Conservation (phyloP, 306 rosid species). For the Quercus mongolica region DNA sequence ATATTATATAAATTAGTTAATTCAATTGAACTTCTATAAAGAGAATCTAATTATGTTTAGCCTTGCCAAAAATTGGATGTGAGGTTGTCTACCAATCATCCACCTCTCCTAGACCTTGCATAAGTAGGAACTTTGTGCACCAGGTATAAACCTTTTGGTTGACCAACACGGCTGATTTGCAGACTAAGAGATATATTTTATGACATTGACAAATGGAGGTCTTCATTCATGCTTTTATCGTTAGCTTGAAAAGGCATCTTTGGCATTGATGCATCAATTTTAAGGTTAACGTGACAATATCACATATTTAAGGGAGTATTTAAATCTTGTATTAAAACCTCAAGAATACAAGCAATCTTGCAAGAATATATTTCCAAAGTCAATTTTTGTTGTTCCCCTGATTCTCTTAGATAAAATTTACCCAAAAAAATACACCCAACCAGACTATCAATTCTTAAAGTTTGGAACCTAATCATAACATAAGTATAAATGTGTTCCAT, state of each 20-base stretch:
- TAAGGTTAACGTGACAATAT: neutral
- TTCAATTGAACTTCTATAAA: no score
- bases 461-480: neutral
- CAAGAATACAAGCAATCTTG: neutral
- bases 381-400: neutral
- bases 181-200: neutral
- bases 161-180: neutral
- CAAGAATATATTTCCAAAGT: neutral
- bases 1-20: no score
- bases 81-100: no score
- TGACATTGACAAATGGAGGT: neutral
- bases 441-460: neutral
- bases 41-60: no score
- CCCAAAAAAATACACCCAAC: neutral
- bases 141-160: neutral
- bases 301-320: neutral
- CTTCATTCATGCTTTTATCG: neutral
- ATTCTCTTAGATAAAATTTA: neutral
- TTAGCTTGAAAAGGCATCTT: neutral
- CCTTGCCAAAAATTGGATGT: no score
- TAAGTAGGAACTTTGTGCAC: no score
- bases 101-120: no score
- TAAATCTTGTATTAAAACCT: neutral
- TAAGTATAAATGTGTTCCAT: neutral
- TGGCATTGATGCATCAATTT: neutral